phyloP scores from a whole-genome alignment of 202 grass and related monocot genomes.

The Tripidium arundinaceum region DNA sequence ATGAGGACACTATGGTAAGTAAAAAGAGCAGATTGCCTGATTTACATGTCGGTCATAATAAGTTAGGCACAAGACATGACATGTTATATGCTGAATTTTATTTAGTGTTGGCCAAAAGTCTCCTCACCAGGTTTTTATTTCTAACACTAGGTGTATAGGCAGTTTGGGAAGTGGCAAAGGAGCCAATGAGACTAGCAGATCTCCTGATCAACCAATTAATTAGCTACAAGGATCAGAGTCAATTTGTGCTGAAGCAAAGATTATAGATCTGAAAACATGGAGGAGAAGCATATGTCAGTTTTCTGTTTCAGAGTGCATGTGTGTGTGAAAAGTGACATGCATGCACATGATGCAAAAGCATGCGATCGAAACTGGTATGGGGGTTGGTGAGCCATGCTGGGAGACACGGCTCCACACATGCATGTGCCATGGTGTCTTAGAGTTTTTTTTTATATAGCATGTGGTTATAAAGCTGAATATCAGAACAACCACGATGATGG shows the following conservation, averaged over 20 bases:
- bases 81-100: not conserved
- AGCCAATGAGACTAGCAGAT: not conserved
- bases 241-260: not conserved
- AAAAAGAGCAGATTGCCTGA: not conserved
- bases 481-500: constrained; percentile 14
- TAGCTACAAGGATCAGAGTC: not conserved
- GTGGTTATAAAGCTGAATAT: constrained; percentile 29
- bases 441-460: not conserved
- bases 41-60: not conserved
- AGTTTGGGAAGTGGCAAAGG: not conserved
- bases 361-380: not conserved
- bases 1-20: not conserved
- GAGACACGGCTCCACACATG: constrained; percentile 10
- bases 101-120: not conserved
- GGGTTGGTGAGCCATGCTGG: constrained; percentile 31
- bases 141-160: not conserved
- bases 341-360: constrained; percentile 20
- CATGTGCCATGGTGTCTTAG: constrained; percentile 15
- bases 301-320: not conserved
- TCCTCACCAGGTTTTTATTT: not conserved
- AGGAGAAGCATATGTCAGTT: not conserved
- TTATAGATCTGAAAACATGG: not conserved
- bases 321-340: not conserved
- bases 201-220: not conserved
- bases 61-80: not conserved